phyloP scores from a whole-genome alignment of 306 rosid genomes.

The Sicyos baderoa region DNA sequence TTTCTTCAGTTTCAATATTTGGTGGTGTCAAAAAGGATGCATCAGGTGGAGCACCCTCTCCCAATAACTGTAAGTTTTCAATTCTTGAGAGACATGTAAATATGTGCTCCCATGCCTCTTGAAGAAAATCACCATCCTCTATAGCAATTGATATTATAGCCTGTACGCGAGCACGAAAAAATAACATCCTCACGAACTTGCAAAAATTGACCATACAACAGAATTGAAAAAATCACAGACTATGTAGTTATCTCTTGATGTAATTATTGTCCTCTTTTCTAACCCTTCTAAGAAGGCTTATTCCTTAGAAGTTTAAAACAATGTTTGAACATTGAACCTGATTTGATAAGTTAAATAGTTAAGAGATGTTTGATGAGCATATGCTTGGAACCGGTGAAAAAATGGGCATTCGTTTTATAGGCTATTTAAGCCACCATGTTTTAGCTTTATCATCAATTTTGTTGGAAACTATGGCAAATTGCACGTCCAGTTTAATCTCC shows the following conservation, averaged over 20 bases:
- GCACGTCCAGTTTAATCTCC: not conserved
- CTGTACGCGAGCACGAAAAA: conserved; percentile 31
- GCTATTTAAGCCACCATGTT: not conserved
- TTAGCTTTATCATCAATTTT: not conserved
- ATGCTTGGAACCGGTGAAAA: not conserved
- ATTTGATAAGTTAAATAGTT: not conserved
- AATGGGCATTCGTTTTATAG: not conserved
- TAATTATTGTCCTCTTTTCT: not conserved
- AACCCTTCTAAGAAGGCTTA: conserved; percentile 7
- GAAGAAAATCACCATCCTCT: conserved; percentile 90
- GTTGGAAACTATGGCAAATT: not conserved
- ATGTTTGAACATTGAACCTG: not conserved
- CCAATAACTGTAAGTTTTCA: conserved; percentile 89
- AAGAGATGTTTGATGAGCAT: not conserved
- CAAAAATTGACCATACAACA: not conserved
- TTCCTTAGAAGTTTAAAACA: not conserved
- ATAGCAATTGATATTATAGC: conserved; percentile 87
- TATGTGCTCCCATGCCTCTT: conserved; percentile 99
- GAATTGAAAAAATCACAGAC: not conserved
- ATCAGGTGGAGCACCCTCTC: conserved; percentile 96
- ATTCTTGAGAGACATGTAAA: conserved; percentile 92
- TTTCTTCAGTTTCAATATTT: conserved; percentile 64
- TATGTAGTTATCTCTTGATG: not conserved
- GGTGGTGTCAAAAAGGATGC: conserved; percentile 73
- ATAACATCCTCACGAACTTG: not conserved